These are phyloP conservation scores for Emergomyces africanus DNA, from an alignment of 2,329 filamentous ascomycete species.

Conservation along the genomic window DNA sequence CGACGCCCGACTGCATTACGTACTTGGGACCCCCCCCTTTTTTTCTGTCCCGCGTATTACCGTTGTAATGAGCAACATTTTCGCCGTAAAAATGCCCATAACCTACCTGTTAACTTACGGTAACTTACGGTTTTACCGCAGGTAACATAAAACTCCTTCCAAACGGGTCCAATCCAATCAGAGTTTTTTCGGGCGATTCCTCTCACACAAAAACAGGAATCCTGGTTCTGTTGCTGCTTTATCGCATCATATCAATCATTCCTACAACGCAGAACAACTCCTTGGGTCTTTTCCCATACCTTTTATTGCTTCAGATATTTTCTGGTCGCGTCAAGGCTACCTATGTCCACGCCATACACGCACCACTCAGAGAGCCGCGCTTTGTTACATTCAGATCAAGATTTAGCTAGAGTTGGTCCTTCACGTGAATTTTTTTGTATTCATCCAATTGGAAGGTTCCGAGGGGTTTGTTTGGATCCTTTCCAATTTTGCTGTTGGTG, in stretches of 20 bases:
- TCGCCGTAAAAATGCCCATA: neutral
- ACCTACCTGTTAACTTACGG: neutral
- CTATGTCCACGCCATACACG: neutral
- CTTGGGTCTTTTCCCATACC: neutral
- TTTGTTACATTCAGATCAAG: neutral
- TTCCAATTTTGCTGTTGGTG: neutral
- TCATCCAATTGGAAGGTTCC: too few relatives aligned
- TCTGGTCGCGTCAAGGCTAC: neutral
- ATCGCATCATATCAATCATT: neutral
- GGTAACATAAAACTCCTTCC: neutral
- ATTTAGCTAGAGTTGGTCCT: neutral
- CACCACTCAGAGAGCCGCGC: neutral
- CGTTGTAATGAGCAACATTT: neutral
- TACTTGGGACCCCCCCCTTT: neutral
- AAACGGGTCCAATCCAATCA: neutral
- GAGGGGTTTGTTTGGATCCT: neutral
- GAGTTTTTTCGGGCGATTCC: neutral
- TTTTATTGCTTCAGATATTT: neutral
- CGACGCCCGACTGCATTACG: neutral
- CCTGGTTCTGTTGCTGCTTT: neutral
- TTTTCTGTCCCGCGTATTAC: constrained; percentile 3
- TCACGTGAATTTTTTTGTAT: neutral
- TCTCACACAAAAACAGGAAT: neutral
- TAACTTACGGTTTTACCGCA: neutral
- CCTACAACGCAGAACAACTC: neutral